Evolutionary conservation across 2,329 filamentous ascomycete genomes (phyloP).

Genomic region (Xenoacremonium recifei): DNA sequence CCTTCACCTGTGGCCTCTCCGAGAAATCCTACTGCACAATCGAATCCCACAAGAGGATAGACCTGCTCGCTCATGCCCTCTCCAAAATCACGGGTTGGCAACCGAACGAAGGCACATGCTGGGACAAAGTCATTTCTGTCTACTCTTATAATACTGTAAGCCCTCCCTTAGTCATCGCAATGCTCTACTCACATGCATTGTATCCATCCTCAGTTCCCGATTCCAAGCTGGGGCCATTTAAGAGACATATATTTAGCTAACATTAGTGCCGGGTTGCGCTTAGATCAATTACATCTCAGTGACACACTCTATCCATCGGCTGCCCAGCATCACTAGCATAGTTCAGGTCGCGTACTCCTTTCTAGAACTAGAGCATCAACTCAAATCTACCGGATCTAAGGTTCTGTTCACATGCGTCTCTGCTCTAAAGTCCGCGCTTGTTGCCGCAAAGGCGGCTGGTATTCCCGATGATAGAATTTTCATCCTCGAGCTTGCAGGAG

Average conservation of each 20-base stretch:
- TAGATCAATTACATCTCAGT: slow-evolving; percentile 74
- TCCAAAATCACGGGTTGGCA: slow-evolving; percentile 68
- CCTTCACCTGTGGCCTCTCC: slow-evolving; percentile 74
- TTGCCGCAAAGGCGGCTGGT: slow-evolving; percentile 60
- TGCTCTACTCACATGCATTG: no score
- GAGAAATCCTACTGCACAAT: slow-evolving; percentile 62
- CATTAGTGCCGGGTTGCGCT: not conserved
- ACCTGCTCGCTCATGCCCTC: slow-evolving; percentile 67
- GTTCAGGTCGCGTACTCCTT: slow-evolving; percentile 73
- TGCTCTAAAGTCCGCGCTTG: slow-evolving; percentile 60
- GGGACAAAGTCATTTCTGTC: slow-evolving; percentile 75
- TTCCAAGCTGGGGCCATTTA: no score
- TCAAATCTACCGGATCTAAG: slow-evolving; percentile 66
- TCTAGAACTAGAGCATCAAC: slow-evolving; percentile 68
- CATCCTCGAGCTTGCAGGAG: no score
- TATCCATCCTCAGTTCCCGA: no score
- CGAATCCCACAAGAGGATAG: slow-evolving; percentile 64
- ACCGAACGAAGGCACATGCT: slow-evolving; percentile 69
- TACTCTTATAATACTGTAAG: slow-evolving; percentile 76
- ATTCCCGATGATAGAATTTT: slow-evolving; percentile 65
- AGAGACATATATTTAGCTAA: no score
- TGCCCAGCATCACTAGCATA: slow-evolving; percentile 70
- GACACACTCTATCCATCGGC: slow-evolving; percentile 72
- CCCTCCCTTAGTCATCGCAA: no score
- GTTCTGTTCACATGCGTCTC: slow-evolving; percentile 71